Evolutionary conservation across 2,329 filamentous ascomycete species (phyloP).

Genomic region (Cercospora citrullina): DNA sequence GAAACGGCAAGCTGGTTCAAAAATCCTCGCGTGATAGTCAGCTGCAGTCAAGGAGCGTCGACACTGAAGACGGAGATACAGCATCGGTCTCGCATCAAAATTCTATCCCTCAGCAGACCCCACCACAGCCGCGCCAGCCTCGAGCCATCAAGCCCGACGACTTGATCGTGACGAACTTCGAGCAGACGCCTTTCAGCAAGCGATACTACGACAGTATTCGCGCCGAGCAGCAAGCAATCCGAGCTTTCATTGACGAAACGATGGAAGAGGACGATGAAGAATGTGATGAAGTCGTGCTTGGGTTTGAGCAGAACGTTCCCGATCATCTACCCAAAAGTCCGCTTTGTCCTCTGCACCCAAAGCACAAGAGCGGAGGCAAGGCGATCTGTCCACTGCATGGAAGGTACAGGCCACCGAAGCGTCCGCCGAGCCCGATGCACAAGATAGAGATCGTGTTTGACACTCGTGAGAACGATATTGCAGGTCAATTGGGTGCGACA

Average conservation of each 20-base stretch:
- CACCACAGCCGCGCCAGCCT: not conserved
- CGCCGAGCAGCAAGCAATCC: constrained; percentile 29
- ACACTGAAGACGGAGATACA: not conserved
- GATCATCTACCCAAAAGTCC: constrained; percentile 48
- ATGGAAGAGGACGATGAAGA: constrained; percentile 29
- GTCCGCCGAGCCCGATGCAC: not conserved
- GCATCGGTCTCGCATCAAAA: not conserved
- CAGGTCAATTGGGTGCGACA: not conserved
- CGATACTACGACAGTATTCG: constrained; percentile 36
- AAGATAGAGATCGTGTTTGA: constrained; percentile 23
- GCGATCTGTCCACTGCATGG: constrained; percentile 45
- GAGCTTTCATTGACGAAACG: constrained; percentile 30
- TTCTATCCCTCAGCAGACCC: not conserved
- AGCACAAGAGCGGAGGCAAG: constrained; percentile 40
- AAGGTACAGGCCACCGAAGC: constrained; percentile 26
- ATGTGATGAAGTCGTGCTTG: constrained; percentile 28
- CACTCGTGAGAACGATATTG: constrained; percentile 8
- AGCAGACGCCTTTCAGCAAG: constrained; percentile 36
- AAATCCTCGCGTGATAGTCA: not conserved
- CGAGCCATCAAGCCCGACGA: constrained; percentile 16
- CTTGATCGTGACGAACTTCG: constrained; percentile 34
- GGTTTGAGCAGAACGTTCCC: constrained; percentile 43
- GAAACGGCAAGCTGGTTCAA: constrained; percentile 12
- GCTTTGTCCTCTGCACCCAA: constrained; percentile 44
- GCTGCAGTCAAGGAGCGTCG: not conserved